Conservation (phyloP, 495 filamentous ascomycete genomes). For the Bathelium albidoporum region DNA sequence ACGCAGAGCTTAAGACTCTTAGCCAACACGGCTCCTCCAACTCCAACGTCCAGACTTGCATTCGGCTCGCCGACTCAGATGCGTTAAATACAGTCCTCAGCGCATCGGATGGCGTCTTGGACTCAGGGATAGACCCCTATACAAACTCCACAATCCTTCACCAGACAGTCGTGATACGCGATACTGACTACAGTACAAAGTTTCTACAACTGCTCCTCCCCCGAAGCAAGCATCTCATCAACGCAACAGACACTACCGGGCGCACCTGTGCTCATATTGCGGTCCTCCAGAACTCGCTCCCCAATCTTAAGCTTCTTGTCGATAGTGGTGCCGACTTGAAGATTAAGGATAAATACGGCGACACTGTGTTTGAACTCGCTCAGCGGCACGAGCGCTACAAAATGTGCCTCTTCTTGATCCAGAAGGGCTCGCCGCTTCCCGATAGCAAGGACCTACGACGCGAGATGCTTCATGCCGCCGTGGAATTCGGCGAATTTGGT, state of each 20-base stretch:
- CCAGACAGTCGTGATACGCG: background rate
- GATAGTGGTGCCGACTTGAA: background rate
- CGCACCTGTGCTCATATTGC: background rate
- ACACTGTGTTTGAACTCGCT: background rate
- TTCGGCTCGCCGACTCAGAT: background rate
- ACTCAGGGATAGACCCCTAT: background rate
- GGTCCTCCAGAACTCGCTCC: background rate
- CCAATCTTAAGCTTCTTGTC: background rate
- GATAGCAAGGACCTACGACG: background rate
- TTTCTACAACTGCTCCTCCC: background rate
- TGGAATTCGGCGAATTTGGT: background rate
- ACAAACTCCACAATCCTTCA: background rate
- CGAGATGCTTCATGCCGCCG: background rate
- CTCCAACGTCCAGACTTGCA: background rate
- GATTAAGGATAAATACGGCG: background rate
- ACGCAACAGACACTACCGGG: background rate
- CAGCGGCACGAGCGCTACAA: background rate
- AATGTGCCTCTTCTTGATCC: background rate
- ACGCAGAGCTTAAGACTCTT: background rate
- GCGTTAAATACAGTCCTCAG: background rate
- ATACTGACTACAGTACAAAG: background rate
- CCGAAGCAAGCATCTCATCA: background rate
- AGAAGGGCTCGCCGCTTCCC: background rate
- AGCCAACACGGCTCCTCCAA: background rate
- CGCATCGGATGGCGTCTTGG: background rate